Evolutionary conservation across 257 asterid genomes (phyloP), one percentile per base, ranked within the genome.

Genomic region (Cinchona pubescens): DNA sequence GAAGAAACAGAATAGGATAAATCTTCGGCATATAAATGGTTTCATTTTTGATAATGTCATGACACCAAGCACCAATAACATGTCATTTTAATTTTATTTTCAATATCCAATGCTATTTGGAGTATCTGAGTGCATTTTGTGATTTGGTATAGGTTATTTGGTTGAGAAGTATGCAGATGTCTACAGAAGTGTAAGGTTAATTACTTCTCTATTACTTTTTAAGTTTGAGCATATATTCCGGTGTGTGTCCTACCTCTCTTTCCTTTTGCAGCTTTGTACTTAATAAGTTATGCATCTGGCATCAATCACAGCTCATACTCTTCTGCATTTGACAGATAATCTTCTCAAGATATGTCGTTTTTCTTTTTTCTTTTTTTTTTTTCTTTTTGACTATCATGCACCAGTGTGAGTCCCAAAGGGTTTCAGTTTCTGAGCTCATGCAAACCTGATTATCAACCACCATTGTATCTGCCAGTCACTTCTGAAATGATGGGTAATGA

Each of bases 371-470:
- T 32, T 53, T 71, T 77, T 82, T 5, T n/a, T n/a, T n/a, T n/a
- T n/a, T n/a, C n/a, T n/a, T n/a, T n/a, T n/a, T n/a, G n/a, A n/a
- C n/a, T 9, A 23, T 7, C 48, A 71, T 85, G 81, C 77, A 71
- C 67, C 96, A 94, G 98, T 56, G 93, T 90, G 78, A 88, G 97
- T 81, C 85, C 92, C 48, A 88, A 82, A 78, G 98, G 98, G 76
- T 75, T 83, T 82, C 78, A 89, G 43, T 94, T 89, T 81, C 82
- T 94, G 86, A 88, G 75, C 66, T 92, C 96, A 63, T 92, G 97
- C 80, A 92, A 75, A 82, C 98, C 98, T 73, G 98, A 94, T 83
- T 82, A 90, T 79, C 96, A 92, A 80, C 97, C 96, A 80, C 97
- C 96, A 66, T 81, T 94, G 71, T 79, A 85, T 87, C 80, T 94